Base-by-base conservation (phyloP, 2,329 filamentous ascomycete genomes). In the Aspergillus flavus region DNA sequence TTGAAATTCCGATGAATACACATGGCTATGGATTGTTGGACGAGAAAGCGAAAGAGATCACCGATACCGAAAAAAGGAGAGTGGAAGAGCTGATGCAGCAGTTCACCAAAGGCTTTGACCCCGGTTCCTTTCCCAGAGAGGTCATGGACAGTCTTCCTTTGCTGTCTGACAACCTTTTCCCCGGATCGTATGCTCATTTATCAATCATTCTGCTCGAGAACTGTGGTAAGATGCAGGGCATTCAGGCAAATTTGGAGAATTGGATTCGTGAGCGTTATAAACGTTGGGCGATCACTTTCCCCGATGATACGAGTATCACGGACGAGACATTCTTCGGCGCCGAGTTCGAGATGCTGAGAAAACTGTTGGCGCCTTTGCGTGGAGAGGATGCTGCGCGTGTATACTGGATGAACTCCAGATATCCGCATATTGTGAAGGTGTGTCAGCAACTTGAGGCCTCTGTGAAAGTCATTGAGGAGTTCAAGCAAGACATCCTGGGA, bases 211-310 rank as follows among this genome's bases (percentile, higher is more conserved):
- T 73, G 10, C 64, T 72, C 10, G 62, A 66, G 26, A 57, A 59
- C 71, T 88, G 89, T 69, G 78, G 84, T 1, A 83, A 84, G 56
- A 87, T 91, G 64, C 86, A 87, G 66, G 85, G 87, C 68, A 87
- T 90, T 56, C 89, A 91, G 73, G 76, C 80, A 6, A 86, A 89
- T 59, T 79, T 92, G 56, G 84, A 87, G 54, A 78, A 82, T 46
- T 91, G 89, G 88, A 85, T 87, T 55, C 85, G 88, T 64, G 80
- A 83, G 59, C 77, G 59, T 26, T 69, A 65, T 45, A 52, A 61
- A 4, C n/a, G 32, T 53, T 41, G n/a, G 28, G 43, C 45, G 2
- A 54, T 58, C 21, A 39, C 45, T 41, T 28, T 41, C 11, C 64
- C 58, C 19, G 55, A 6, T 36, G 50, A 59, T 10, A 62, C 54